phyloP scores from a whole-genome alignment of 2,329 filamentous ascomycete genomes.

The Neocatenulostroma microsporum region DNA sequence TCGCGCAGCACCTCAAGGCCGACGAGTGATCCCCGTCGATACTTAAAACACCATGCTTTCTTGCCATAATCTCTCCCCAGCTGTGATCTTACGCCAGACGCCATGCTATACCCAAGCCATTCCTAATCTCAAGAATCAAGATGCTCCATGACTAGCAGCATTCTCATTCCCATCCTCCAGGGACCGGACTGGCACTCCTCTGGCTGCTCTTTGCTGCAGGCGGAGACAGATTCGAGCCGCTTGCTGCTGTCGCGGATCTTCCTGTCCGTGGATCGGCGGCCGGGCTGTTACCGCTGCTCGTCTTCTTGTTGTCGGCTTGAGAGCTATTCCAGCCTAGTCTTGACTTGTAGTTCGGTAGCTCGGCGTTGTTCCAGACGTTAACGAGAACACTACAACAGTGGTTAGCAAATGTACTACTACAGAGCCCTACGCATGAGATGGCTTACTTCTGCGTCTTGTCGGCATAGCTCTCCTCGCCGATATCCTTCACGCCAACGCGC shows the following conservation, averaged over 20 bases:
- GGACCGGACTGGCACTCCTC: slow-evolving; percentile 6
- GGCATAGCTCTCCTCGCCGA: slow-evolving; percentile 62
- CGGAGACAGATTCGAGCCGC: background rate
- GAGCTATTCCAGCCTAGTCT: slow-evolving; percentile 27
- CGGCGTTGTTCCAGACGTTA: slow-evolving; percentile 42
- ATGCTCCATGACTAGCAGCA: background rate
- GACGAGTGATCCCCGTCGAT: too few species aligned
- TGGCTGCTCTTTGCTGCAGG: slow-evolving; percentile 1
- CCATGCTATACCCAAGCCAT: background rate
- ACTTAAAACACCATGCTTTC: too few species aligned
- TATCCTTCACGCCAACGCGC: slow-evolving; percentile 61
- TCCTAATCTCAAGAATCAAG: background rate
- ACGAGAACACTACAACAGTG: slow-evolving; percentile 34
- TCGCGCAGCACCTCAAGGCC: too few species aligned
- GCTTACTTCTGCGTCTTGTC: slow-evolving; percentile 58
- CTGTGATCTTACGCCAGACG: too few species aligned
- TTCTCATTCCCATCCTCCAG: slow-evolving; percentile 3
- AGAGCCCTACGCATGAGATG: background rate
- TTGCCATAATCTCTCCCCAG: too few species aligned
- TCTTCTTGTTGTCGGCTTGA: slow-evolving; percentile 10
- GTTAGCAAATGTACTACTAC: background rate
- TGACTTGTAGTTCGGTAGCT: slow-evolving; percentile 31
- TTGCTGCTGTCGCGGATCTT: background rate
- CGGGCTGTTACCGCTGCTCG: slow-evolving; percentile 3
- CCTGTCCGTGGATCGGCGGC: background rate